Base-by-base conservation (phyloP, 2,329 filamentous ascomycete genomes). In the Cryoendolithus antarcticus region DNA sequence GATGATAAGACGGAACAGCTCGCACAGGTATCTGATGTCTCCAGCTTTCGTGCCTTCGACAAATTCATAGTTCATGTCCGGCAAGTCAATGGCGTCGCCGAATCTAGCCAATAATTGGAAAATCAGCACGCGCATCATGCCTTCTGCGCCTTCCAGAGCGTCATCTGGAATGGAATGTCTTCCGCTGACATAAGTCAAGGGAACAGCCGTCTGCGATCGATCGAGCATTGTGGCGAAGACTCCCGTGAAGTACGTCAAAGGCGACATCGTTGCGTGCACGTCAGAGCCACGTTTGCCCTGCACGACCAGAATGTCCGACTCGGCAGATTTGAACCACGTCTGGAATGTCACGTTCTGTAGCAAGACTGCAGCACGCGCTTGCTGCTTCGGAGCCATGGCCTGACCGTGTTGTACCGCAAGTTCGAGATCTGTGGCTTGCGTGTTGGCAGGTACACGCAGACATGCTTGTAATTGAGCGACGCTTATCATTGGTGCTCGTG, bases 71-170 rank as follows among this genome's bases (percentile, higher is more conserved):
- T 38, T 30, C 11, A 32, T 11, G 9, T 7, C 9, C n/a, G 35
- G 21, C 6, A 38, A 15, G 29, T 38, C 35, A 28, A 13, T 19
- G 11, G 35, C 13, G 11, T 38, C 35, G 9, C 35, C 29, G 12
- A 32, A 10, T 28, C 32, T 31, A 8, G 19, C 8, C 9, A 38
- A 11, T 4, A 38, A 27, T 30, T 38, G 35, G 29, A 9, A 30
- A 27, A 32, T 21, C n/a, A 38, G 35, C 13, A 38, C 13, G 11
- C 35, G 35, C 6, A 38, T 19, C n/a, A 32, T 30, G 6, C 35
- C 35, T 38, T 13, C 35, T 9, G 35, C 35, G 35, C 35, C 29
- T 31, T 38, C 35, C 6, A 38, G 35, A 9, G 35, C 9, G 13
- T 38, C 29, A 6, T 32, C 35, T 19, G 35, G 35, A 13, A 28